Evolutionary conservation across 2,329 filamentous ascomycete genomes (phyloP).

Genomic region (Nigrospora oryzae): DNA sequence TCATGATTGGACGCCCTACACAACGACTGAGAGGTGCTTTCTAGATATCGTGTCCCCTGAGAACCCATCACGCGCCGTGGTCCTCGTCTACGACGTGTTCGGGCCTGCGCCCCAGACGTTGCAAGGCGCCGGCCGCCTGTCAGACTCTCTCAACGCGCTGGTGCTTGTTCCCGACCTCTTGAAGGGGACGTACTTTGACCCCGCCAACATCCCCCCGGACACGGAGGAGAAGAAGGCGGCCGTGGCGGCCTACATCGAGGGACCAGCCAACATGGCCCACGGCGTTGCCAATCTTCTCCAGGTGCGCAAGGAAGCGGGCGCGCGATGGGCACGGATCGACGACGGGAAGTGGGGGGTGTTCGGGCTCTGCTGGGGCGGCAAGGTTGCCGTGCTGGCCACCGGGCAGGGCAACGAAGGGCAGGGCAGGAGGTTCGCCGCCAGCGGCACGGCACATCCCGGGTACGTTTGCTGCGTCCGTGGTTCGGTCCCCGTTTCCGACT

Average conservation of each 20-base stretch:
- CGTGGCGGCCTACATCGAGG: slow-evolving; percentile 21
- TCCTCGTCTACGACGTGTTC: slow-evolving; percentile 41
- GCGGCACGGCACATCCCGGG: slow-evolving; percentile 22
- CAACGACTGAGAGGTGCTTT: neutral
- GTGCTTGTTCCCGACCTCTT: slow-evolving; percentile 33
- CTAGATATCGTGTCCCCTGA: no score
- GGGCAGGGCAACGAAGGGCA: slow-evolving; percentile 25
- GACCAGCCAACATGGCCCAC: slow-evolving; percentile 17
- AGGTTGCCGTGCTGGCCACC: slow-evolving; percentile 28
- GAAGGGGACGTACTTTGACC: slow-evolving; percentile 23
- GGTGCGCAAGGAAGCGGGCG: slow-evolving; percentile 20
- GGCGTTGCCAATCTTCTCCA: slow-evolving; percentile 21
- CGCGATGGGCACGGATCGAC: slow-evolving; percentile 24
- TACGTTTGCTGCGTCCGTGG: slow-evolving; percentile 5
- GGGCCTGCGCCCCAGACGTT: slow-evolving; percentile 34
- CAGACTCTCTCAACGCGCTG: slow-evolving; percentile 23
- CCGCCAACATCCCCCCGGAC: slow-evolving; percentile 27
- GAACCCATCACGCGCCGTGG: slow-evolving; percentile 19
- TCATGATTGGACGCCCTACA: neutral
- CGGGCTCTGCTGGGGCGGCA: slow-evolving; percentile 44
- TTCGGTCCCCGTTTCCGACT: slow-evolving; percentile 4
- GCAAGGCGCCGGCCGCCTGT: slow-evolving; percentile 38
- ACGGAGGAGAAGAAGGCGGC: slow-evolving; percentile 31
- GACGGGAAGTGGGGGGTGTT: slow-evolving; percentile 34
- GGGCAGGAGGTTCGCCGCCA: slow-evolving; percentile 25